A percentile compares a stretch with the other conserved stretches of the same genome.
These are phyloP conservation scores for Pelargonium fulgidum DNA, from an alignment of 441 rosid genomes.

Conservation along the genomic window DNA sequence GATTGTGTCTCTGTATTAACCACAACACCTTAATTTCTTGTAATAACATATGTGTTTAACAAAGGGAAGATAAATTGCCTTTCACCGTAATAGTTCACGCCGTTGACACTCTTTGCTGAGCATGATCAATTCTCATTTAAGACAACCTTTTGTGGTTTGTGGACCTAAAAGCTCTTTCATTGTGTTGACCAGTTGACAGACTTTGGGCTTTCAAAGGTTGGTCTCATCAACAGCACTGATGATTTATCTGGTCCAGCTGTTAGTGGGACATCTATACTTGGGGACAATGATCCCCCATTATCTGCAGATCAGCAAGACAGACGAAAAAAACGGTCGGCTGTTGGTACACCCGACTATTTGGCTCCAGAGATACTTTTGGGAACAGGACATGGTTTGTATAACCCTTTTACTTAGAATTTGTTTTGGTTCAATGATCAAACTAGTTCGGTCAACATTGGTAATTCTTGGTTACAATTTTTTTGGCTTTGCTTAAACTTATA, in stretches of 20 bases:
- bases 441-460: neutral
- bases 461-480: neutral
- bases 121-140: conserved; percentile 6
- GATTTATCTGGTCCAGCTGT: conserved; percentile 92
- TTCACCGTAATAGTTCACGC: neutral
- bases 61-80: neutral
- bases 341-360: conserved; percentile 99
- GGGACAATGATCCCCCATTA: conserved; percentile 61
- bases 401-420: conserved; percentile 19
- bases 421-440: neutral
- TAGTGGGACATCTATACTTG: conserved; percentile 80
- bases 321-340: conserved; percentile 96
- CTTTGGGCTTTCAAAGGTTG: conserved; percentile 98
- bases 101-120: neutral
- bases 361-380: conserved; percentile 99
- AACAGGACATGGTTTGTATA: conserved; percentile 94
- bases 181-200: conserved; percentile 77
- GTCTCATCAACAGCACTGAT: conserved; percentile 98
- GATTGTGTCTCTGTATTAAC: too few relatives aligned
- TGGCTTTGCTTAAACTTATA: neutral
- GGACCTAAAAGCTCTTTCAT: conserved; percentile 18
- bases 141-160: neutral
- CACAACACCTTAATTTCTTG: too few relatives aligned
- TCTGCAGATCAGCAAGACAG: conserved; percentile 69
- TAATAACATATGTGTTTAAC: neutral